A percentile compares a stretch with the other conserved stretches of the same genome.
Evolutionary conservation across 306 rosid genomes (phyloP).

Genomic region (Gynostemma pentaphyllum): DNA sequence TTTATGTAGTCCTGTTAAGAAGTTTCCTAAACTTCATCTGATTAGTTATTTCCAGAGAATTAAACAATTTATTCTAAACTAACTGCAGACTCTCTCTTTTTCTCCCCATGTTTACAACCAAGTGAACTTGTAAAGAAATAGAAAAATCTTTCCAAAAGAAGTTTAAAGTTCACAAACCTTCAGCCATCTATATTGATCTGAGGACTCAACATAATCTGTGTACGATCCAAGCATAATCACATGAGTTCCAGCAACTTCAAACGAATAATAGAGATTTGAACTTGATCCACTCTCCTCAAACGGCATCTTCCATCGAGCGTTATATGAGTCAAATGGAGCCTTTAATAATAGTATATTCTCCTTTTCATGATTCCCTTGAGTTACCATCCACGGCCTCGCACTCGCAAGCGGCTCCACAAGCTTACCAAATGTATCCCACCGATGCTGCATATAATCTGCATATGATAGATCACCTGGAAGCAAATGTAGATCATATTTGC

Average conservation of each 20-base stretch:
- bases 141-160: background rate
- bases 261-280: conserved; percentile 89
- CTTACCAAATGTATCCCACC: conserved; percentile 84
- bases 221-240: conserved; percentile 87
- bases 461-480: conserved; percentile 94
- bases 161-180: conserved; percentile 43
- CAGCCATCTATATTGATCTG: conserved; percentile 82
- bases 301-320: conserved; percentile 94
- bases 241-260: conserved; percentile 71
- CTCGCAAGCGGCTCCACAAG: conserved; percentile 94
- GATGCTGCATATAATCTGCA: conserved; percentile 68
- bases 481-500: conserved; percentile 68
- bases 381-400: conserved; percentile 91
- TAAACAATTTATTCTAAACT: background rate
- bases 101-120: background rate
- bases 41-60: background rate
- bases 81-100: background rate
- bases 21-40: background rate
- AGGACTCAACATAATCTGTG: conserved; percentile 54
- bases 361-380: conserved; percentile 86
- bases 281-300: conserved; percentile 73
- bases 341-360: conserved; percentile 49
- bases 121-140: background rate
- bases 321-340: conserved; percentile 63
- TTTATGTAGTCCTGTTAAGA: background rate